Evolutionary conservation across 2,329 filamentous ascomycete species (phyloP).

Genomic region (Calonectria honghensis): DNA sequence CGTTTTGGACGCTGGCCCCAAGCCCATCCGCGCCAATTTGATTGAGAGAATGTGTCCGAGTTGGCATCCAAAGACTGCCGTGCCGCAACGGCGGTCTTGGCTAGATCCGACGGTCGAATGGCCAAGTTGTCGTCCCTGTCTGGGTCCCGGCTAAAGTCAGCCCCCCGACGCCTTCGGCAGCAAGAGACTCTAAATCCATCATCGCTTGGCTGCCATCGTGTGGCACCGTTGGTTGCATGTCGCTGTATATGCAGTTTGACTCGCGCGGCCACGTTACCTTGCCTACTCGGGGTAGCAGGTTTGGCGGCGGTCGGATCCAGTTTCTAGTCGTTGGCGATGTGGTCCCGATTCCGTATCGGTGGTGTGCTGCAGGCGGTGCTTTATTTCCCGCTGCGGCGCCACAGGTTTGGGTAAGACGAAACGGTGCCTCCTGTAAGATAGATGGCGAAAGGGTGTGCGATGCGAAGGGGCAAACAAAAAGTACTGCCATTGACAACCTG

Average conservation of each 20-base stretch:
- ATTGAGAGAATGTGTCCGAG: slow-evolving; percentile 25
- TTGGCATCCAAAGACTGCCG: slow-evolving; percentile 28
- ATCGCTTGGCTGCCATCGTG: slow-evolving; percentile 36
- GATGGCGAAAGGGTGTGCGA: slow-evolving; percentile 7
- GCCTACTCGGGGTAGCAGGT: slow-evolving; percentile 27
- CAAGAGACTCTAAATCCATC: slow-evolving; percentile 16
- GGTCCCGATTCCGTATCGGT: slow-evolving; percentile 35
- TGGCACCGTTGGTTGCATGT: slow-evolving; percentile 45
- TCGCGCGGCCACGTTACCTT: slow-evolving; percentile 25
- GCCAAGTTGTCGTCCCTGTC: slow-evolving; percentile 30
- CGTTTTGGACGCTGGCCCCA: not conserved
- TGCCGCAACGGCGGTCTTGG: slow-evolving; percentile 25
- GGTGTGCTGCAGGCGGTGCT: not conserved
- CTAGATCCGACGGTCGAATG: slow-evolving; percentile 19
- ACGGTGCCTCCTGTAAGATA: not conserved
- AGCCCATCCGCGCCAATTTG: not conserved
- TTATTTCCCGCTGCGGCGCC: slow-evolving; percentile 9
- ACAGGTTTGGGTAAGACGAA: slow-evolving; percentile 3
- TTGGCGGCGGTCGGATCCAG: slow-evolving; percentile 24
- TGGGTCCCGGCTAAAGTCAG: slow-evolving; percentile 37
- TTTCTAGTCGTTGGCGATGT: slow-evolving; percentile 19
- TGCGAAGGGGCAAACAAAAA: not conserved
- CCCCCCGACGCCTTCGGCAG: slow-evolving; percentile 33
- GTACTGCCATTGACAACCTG: not conserved
- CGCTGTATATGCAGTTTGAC: slow-evolving; percentile 27